Conservation (phyloP, 2,329 filamentous ascomycete species). For the Rachicladosporium sp. region DNA sequence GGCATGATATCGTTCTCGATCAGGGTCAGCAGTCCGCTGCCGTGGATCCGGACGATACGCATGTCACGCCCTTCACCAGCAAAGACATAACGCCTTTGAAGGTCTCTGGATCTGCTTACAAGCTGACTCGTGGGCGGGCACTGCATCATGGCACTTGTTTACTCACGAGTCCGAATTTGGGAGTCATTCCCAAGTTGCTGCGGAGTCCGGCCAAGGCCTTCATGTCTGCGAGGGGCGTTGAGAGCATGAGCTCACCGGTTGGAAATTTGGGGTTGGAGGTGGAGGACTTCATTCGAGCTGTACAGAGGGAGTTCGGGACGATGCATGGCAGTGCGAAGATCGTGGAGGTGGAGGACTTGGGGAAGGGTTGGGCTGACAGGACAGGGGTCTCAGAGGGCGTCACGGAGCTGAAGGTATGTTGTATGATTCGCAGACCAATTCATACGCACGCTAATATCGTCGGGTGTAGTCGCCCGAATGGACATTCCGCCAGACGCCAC, state of each 20-base stretch:
- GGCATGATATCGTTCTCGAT: constrained; percentile 84
- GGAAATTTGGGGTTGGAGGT: constrained; percentile 58
- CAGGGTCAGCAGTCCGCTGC: constrained; percentile 22
- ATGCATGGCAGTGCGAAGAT: too few species aligned
- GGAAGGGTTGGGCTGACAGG: constrained; percentile 39
- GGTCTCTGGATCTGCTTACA: constrained; percentile 89
- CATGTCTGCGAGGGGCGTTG: constrained; percentile 73
- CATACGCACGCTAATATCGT: neutral
- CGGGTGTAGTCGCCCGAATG: constrained; percentile 48
- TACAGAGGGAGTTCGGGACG: constrained; percentile 46
- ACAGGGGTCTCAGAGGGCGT: constrained; percentile 50
- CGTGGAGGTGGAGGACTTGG: constrained; percentile 36
- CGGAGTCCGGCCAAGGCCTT: constrained; percentile 65
- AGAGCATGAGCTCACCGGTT: constrained; percentile 78
- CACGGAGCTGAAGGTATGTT: constrained; percentile 46
- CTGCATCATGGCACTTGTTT: constrained; percentile 91
- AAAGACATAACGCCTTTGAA: constrained; percentile 44
- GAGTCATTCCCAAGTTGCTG: constrained; percentile 55
- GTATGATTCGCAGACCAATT: constrained; percentile 21
- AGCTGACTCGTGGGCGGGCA: constrained; percentile 67
- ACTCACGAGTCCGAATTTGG: constrained; percentile 62
- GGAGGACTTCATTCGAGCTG: constrained; percentile 29
- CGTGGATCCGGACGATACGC: constrained; percentile 27
- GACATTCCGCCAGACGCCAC: constrained; percentile 77
- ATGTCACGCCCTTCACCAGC: constrained; percentile 32